Percentiles rank a stretch among this genome's conserved stretches.
These are phyloP conservation scores for Ophiocordyceps sinensis DNA, from an alignment of 2,329 filamentous ascomycete species.

Conservation along the genomic window DNA sequence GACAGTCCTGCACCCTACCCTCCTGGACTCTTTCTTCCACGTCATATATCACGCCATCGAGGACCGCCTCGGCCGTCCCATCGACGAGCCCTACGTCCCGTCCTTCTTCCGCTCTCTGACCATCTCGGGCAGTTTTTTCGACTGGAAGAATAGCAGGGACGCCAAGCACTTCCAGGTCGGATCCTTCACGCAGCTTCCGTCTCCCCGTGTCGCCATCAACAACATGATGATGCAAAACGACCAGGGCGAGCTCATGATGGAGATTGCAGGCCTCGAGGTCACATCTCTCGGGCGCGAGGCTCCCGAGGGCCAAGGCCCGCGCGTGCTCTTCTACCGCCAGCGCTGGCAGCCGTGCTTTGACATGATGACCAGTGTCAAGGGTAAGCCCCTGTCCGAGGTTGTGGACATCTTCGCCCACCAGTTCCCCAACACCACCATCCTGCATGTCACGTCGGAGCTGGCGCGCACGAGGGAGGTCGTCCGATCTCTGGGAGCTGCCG, in stretches of 20 bases:
- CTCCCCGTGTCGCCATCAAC: conserved; percentile 11
- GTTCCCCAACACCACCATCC: conserved; percentile 9
- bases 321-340: conserved; percentile 10
- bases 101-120: conserved; percentile 9
- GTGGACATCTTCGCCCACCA: conserved; percentile 11
- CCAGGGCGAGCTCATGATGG: conserved; percentile 8
- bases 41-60: conserved; percentile 12
- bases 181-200: conserved; percentile 10
- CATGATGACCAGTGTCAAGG: conserved; percentile 6
- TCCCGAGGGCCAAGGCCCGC: conserved; percentile 6
- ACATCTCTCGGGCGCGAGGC: conserved; percentile 9
- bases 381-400: conserved; percentile 5
- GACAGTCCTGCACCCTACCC: conserved; percentile 10
- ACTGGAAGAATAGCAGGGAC: conserved; percentile 5
- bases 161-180: conserved; percentile 7
- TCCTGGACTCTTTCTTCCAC: conserved; percentile 13
- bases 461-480: conserved; percentile 6
- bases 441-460: conserved; percentile 7
- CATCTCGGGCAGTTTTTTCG: conserved; percentile 9
- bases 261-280: conserved; percentile 9
- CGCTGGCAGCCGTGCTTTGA: conserved; percentile 11
- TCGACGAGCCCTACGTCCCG: conserved; percentile 12
- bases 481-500: conserved; percentile 5
- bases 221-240: conserved; percentile 9
- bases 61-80: conserved; percentile 7